A percentile compares a stretch with the other conserved stretches of the same genome.
phyloP scores from a whole-genome alignment of 176 grass and related monocot species.

The Carex cristatella region DNA sequence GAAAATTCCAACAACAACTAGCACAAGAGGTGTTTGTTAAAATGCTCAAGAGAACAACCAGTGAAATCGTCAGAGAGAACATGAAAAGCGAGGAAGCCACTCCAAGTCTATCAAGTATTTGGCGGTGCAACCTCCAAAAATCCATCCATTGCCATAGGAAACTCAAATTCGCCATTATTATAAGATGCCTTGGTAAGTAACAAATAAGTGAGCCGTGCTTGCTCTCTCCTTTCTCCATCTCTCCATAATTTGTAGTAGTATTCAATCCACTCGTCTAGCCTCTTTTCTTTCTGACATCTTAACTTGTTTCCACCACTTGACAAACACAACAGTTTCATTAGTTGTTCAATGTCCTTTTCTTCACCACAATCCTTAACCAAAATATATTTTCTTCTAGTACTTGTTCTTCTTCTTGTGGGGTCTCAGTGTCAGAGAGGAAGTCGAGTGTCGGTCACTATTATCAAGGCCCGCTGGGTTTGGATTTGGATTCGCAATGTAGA shows the following conservation, averaged over 20 bases:
- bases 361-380: not conserved
- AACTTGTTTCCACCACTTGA: not conserved
- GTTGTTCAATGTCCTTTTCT: not conserved
- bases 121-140: not conserved
- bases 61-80: not conserved
- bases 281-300: not conserved
- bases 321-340: not conserved
- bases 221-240: not conserved
- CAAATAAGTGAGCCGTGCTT: not conserved
- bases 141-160: not conserved
- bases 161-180: not conserved
- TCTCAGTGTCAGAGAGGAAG: constrained; percentile 20
- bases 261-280: not conserved
- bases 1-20: too few relatives aligned
- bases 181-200: not conserved
- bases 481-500: constrained; percentile 14
- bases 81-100: not conserved
- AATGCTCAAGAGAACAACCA: not conserved
- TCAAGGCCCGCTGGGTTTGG: not conserved
- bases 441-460: constrained; percentile 20
- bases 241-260: not conserved
- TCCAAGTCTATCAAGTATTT: not conserved
- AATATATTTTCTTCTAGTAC: not conserved
- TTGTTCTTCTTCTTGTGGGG: constrained; percentile 10
- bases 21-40: not conserved